A percentile compares a stretch with the other conserved stretches of the same genome.
These are phyloP conservation scores for Neophaeococcomyces aloes DNA, from an alignment of 2,329 filamentous ascomycete genomes.

Conservation along the genomic window DNA sequence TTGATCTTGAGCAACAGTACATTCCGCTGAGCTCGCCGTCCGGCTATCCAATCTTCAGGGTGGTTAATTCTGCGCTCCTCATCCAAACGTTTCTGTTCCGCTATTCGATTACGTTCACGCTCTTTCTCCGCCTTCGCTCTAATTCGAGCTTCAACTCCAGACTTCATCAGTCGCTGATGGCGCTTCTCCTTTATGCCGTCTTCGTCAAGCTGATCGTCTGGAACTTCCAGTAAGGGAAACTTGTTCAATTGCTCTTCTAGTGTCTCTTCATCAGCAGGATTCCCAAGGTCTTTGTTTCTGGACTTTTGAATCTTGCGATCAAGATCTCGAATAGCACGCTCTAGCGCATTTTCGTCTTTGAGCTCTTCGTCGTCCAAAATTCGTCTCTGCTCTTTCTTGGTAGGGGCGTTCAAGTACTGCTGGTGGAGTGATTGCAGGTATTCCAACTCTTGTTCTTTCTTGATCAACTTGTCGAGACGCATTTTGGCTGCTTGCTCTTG, in stretches of 20 bases:
- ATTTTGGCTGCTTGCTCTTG: constrained; percentile 97
- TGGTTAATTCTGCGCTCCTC: constrained; percentile 73
- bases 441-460: constrained; percentile 89
- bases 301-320: constrained; percentile 84
- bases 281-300: constrained; percentile 84
- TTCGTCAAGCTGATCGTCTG: constrained; percentile 89
- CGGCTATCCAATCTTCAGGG: constrained; percentile 75
- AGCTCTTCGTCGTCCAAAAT: constrained; percentile 83
- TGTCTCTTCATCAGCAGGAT: constrained; percentile 66
- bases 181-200: constrained; percentile 83
- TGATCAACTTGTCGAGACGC: constrained; percentile 86
- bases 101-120: constrained; percentile 71
- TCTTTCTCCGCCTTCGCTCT: constrained; percentile 96
- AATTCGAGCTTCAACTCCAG: constrained; percentile 82
- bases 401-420: constrained; percentile 51
- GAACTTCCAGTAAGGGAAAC: constrained; percentile 77
- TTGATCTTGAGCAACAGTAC: constrained; percentile 73
- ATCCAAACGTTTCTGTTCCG: constrained; percentile 74
- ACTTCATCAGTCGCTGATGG: constrained; percentile 85
- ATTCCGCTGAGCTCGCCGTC: constrained; percentile 62
- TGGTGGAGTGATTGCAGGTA: constrained; percentile 80
- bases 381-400: constrained; percentile 82
- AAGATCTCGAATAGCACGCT: constrained; percentile 74
- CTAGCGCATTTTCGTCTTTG: constrained; percentile 78
- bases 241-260: constrained; percentile 57